Conservation (phyloP, 345 rosid species). For the Microthlaspi erraticum region DNA sequence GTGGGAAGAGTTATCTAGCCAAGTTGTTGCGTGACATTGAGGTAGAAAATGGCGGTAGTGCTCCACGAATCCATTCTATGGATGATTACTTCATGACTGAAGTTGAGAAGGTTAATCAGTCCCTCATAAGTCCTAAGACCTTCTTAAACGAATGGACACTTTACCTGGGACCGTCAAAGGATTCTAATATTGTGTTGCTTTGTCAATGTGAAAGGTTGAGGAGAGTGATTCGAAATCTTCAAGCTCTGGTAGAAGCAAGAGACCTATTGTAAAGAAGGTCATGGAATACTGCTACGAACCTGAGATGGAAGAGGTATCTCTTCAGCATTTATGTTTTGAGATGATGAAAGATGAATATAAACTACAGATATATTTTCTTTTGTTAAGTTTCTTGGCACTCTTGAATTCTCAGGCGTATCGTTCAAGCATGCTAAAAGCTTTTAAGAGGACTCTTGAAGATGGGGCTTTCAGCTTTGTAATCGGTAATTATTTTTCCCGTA, state of each 20-base stretch:
- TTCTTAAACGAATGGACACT: neutral
- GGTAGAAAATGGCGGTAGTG: slow-evolving; percentile 84
- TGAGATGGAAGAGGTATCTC: slow-evolving; percentile 95
- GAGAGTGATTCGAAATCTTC: slow-evolving; percentile 69
- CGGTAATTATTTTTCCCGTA: slow-evolving; percentile 62
- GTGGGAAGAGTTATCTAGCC: slow-evolving; percentile 96
- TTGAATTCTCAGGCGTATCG: slow-evolving; percentile 66
- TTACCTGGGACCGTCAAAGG: neutral
- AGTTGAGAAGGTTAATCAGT: slow-evolving; percentile 76
- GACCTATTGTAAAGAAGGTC: slow-evolving; percentile 63
- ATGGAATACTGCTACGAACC: slow-evolving; percentile 97
- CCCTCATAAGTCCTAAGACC: slow-evolving; percentile 5
- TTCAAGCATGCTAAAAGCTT: slow-evolving; percentile 95
- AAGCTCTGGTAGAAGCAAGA: slow-evolving; percentile 68
- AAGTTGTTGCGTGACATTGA: slow-evolving; percentile 89
- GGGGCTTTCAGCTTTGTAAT: slow-evolving; percentile 82
- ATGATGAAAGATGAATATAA: slow-evolving; percentile 4
- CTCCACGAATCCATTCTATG: slow-evolving; percentile 96
- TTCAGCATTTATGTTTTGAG: slow-evolving; percentile 12
- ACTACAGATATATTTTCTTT: neutral
- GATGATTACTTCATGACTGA: slow-evolving; percentile 99
- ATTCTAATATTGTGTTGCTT: slow-evolving; percentile 28
- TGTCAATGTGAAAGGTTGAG: slow-evolving; percentile 60
- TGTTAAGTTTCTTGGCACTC: slow-evolving; percentile 28
- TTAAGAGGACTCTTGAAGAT: slow-evolving; percentile 88